Evolutionary conservation across 176 grass and related monocot genomes (phyloP), one percentile per base, ranked within the genome.

Genomic region (Aegilops bicornis): DNA sequence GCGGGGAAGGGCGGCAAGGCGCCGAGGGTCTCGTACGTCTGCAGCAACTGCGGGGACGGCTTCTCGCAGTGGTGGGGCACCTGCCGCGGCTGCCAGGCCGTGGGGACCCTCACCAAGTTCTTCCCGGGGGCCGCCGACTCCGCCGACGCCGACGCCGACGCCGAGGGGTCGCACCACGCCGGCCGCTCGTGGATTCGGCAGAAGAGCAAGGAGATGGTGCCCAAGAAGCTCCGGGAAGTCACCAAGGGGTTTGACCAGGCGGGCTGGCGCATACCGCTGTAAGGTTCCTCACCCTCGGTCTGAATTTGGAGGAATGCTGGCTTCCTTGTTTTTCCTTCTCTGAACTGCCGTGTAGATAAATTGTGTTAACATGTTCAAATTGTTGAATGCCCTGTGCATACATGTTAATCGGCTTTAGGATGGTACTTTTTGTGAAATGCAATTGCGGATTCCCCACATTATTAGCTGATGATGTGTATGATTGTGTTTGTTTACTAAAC

Each of bases 191-290:
- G 96, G 93, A 84, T 94, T 50, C 90, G 69, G 24, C 81, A 92
- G 58, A 79, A 91, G 60, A 82, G 79, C 23, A 82, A 70, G 80
- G 87, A 78, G 66, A 60, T 66, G 82, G 77, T 84, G 69, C 96
- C 96, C 0, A 77, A 88, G 82, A 96, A 88, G 58, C 87, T 98
- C 63, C 76, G 25, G 54, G 85, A 96, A 1, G 88, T 94, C 10
- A 95, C 83, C 76, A 89, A 52, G 79, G 90, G 87, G 25, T 15
- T 87, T 10, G 64, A 94, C 62, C 90, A 89, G 47, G 76, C 91
- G 3, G 73, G 81, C 16, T 95, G 96, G 96, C 94, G 96, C 77
- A 92, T 98, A 79, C 88, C 84, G 6, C 91, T 98, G 96, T 98
- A 89, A 86, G 42, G 22, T 84, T 72, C 87, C 86, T 65, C 73